Base-by-base conservation (phyloP, 163 green algal genomes). In the Scenedesmus sp. region DNA sequence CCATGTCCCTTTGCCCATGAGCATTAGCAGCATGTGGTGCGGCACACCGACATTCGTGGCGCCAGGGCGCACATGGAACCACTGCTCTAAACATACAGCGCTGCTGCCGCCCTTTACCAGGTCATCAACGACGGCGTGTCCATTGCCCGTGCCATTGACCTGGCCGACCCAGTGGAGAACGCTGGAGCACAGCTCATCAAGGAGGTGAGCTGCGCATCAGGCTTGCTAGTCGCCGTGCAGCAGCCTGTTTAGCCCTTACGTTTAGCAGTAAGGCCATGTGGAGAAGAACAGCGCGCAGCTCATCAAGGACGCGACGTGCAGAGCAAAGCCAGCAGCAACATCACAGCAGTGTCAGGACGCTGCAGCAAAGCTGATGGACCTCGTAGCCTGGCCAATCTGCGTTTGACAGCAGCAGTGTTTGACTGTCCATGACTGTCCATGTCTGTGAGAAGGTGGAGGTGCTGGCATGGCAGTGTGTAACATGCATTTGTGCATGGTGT, bases 101-200 rank as follows among this genome's bases (percentile, higher is more conserved):
- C 34, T 82, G 62, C 59, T 67, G 34, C 85, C 5, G 1, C 12
- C 34, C 82, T 7, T 56, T 3, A 12, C 3, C 95, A 98, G 95
- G 98, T 99, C 67, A 99, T 99, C 96, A 99, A 99, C 94, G 98
- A 99, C 92, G 98, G 98, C 67, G 98, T 99, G 55, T 99, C 98
- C 84, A 99, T 99, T 90, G 98, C 98, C 2, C 97, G 98, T 60
- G 98, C 98, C 67, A 99, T 99, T 89, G 98, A 99, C 92, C 96
- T 99, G 90, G 90, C 96, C 74, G 98, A 99, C 93, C 94, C 98
- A 26, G 96, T 99, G 81, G 98, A 99, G 96, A 99, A 99, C 84
- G 98, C 98, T 26, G 98, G 98, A n/a, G 98, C 98, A 0, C 98
- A 99, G 96, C 97, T 99, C 16, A 99, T 99, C 96, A 99, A 99